A percentile compares a stretch with the other conserved stretches of the same genome.
phyloP scores from a whole-genome alignment of 1,284 basidiomycete species.

The Malassezia equina region DNA sequence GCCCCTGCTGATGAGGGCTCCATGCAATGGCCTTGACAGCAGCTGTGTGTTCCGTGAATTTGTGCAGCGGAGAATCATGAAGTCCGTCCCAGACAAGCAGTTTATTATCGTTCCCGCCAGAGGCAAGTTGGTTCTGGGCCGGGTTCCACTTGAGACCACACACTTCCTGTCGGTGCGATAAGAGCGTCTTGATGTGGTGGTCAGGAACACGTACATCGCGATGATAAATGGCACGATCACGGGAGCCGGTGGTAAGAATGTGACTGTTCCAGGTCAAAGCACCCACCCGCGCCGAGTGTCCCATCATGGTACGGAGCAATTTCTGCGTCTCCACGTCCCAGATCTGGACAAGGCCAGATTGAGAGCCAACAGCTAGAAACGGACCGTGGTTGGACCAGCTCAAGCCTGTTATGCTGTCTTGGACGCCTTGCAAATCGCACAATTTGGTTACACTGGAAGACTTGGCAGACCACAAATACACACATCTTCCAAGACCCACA shows the following conservation, averaged over 20 bases:
- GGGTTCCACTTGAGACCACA: constrained; percentile 89
- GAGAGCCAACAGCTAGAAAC: constrained; percentile 81
- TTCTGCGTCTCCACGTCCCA: constrained; percentile 79
- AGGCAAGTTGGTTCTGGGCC: constrained; percentile 68
- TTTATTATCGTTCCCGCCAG: constrained; percentile 97
- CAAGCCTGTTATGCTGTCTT: constrained; percentile 37
- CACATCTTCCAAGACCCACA: constrained; percentile 80
- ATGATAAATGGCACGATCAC: constrained; percentile 81
- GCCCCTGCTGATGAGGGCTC: constrained; percentile 85
- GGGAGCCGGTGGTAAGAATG: constrained; percentile 78
- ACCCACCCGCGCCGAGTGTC: constrained; percentile 79
- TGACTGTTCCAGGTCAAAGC: constrained; percentile 86
- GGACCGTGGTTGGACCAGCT: constrained; percentile 57
- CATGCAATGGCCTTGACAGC: constrained; percentile 96
- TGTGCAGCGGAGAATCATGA: constrained; percentile 61
- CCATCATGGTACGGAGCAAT: constrained; percentile 67
- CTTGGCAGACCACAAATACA: constrained; percentile 93
- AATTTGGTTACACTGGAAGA: constrained; percentile 83
- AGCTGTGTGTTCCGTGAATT: constrained; percentile 90
- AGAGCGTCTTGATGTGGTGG: constrained; percentile 65
- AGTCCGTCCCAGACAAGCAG: constrained; percentile 83
- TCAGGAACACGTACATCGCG: constrained; percentile 70
- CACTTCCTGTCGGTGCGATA: constrained; percentile 85
- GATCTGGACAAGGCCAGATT: constrained; percentile 76
- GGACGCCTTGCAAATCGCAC: constrained; percentile 60